Conservation (phyloP, 345 rosid species). For the Aegle marmelos region DNA sequence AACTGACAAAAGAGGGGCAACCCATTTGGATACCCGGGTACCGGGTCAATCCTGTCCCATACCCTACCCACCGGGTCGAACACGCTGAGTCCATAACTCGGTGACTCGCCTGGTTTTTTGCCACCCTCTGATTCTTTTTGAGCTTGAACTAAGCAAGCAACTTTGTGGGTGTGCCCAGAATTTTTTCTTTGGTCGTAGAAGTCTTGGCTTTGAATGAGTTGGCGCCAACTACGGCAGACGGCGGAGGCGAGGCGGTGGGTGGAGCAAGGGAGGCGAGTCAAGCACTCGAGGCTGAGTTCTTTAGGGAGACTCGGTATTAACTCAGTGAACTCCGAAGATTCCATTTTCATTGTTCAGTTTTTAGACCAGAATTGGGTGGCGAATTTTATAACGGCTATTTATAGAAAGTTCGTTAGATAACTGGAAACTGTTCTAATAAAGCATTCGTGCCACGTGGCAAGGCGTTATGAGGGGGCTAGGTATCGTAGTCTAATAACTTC, state of each 20-base stretch:
- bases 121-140: neutral
- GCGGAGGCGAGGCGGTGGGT: constrained; percentile 41
- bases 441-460: neutral
- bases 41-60: constrained; percentile 45
- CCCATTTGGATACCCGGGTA: constrained; percentile 45
- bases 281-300: constrained; percentile 58
- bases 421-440: neutral
- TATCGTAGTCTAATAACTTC: neutral
- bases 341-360: constrained; percentile 16
- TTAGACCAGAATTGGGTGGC: neutral
- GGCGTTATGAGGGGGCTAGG: neutral
- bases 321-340: constrained; percentile 21
- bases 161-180: constrained; percentile 36
- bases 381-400: neutral
- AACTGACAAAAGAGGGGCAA: constrained; percentile 62
- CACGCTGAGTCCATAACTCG: constrained; percentile 34
- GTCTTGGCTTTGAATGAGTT: constrained; percentile 37
- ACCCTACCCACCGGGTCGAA: constrained; percentile 37
- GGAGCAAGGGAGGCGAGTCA: constrained; percentile 43
- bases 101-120: constrained; percentile 28
- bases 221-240: constrained; percentile 56
- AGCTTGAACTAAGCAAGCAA: constrained; percentile 59
- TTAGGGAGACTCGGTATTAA: constrained; percentile 48
- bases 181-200: constrained; percentile 45
- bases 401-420: neutral